These are phyloP conservation scores for Grigorovia yakushimaensis DNA, from an alignment of 805 yeast genomes.

Conservation along the genomic window DNA sequence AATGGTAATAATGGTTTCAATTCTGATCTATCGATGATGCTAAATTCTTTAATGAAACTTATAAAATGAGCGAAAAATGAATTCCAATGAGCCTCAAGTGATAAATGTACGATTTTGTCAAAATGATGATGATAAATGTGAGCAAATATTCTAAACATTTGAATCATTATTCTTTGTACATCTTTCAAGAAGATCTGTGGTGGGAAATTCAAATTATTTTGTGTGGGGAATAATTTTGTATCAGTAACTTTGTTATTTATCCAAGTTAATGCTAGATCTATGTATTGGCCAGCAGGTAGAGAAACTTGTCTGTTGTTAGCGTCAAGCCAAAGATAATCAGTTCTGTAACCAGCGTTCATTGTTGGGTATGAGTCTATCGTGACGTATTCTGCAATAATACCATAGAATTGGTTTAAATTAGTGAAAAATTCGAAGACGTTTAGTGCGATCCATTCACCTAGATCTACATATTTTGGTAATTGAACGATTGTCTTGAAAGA, in stretches of 20 bases:
- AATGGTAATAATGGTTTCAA: constrained; percentile 67
- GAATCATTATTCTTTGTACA: constrained; percentile 77
- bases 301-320: constrained; percentile 69
- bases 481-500: constrained; percentile 93
- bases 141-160: constrained; percentile 92
- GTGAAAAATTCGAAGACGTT: constrained; percentile 84
- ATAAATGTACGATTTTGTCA: constrained; percentile 83
- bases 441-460: constrained; percentile 91
- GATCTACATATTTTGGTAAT: constrained; percentile 87
- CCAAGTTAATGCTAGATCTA: constrained; percentile 88
- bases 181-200: constrained; percentile 66
- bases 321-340: constrained; percentile 88
- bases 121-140: constrained; percentile 92
- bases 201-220: constrained; percentile 81
- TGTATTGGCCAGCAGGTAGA: constrained; percentile 86
- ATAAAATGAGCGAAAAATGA: constrained; percentile 92
- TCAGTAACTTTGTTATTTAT: constrained; percentile 80
- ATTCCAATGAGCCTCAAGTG: constrained; percentile 96
- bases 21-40: constrained; percentile 68
- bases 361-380: constrained; percentile 84
- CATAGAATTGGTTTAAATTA: constrained; percentile 78
- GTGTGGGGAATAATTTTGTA: constrained; percentile 84
- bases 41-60: constrained; percentile 77
- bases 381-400: constrained; percentile 82
- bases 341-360: constrained; percentile 92